A percentile compares a stretch with the other conserved stretches of the same genome.
Evolutionary conservation across 345 rosid genomes (phyloP).

Genomic region (Arabidopsis suecica): DNA sequence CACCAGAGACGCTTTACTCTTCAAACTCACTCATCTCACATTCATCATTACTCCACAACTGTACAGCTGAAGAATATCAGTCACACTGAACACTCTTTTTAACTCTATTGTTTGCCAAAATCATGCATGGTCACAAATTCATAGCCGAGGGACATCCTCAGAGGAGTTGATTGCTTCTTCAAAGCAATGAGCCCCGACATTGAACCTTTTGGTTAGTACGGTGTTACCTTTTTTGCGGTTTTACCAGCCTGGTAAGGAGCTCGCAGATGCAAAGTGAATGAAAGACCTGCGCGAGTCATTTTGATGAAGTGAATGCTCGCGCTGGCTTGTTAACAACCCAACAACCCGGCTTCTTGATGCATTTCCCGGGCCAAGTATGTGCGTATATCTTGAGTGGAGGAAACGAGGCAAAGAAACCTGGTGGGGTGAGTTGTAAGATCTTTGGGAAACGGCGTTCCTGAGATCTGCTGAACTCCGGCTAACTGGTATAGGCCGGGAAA

Average conservation of each 20-base stretch:
- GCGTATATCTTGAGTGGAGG: slow-evolving; percentile 62
- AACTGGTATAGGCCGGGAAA: slow-evolving; percentile 47
- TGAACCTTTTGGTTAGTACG: slow-evolving; percentile 27
- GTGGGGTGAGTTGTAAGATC: slow-evolving; percentile 27
- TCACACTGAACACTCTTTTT: slow-evolving; percentile 34
- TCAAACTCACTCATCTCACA: slow-evolving; percentile 44
- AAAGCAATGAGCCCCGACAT: slow-evolving; percentile 11
- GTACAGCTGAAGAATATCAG: slow-evolving; percentile 41
- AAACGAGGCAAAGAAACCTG: slow-evolving; percentile 57
- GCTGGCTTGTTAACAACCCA: slow-evolving; percentile 55
- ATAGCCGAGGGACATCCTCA: slow-evolving; percentile 18
- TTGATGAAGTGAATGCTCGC: slow-evolving; percentile 48
- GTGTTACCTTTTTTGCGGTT: slow-evolving; percentile 10
- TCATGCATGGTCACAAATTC: slow-evolving; percentile 27
- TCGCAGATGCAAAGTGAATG: slow-evolving; percentile 83
- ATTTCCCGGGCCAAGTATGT: slow-evolving; percentile 65
- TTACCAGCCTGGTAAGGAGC: slow-evolving; percentile 71
- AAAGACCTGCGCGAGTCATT: slow-evolving; percentile 61
- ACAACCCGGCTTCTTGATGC: slow-evolving; percentile 61
- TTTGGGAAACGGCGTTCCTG: slow-evolving; percentile 31
- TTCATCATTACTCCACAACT: slow-evolving; percentile 32
- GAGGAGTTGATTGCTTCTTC: slow-evolving; percentile 19
- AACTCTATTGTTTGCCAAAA: slow-evolving; percentile 22
- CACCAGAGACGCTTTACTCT: slow-evolving; percentile 23
- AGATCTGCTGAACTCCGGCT: slow-evolving; percentile 68